Conservation (phyloP, 2,329 filamentous ascomycete genomes). For the Pyrenophora graminea region DNA sequence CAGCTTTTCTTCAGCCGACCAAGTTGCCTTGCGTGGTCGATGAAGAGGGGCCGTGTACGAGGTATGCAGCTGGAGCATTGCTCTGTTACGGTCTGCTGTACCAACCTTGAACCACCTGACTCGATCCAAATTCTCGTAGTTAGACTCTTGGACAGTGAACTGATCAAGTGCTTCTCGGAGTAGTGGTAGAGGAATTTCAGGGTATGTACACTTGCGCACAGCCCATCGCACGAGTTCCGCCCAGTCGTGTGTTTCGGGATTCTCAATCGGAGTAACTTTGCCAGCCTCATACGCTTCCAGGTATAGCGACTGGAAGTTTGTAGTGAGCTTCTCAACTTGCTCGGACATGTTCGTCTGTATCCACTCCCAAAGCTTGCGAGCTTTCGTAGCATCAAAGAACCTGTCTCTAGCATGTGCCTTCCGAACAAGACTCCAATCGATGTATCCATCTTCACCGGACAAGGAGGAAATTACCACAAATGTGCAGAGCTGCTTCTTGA, state of each 20-base stretch:
- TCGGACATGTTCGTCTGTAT: constrained; percentile 39
- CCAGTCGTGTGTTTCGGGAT: constrained; percentile 71
- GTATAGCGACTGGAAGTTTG: constrained; percentile 68
- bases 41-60: constrained; percentile 34
- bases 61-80: constrained; percentile 30
- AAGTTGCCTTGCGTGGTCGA: background rate
- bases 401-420: constrained; percentile 45
- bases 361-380: constrained; percentile 48
- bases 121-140: constrained; percentile 30
- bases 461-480: constrained; percentile 40
- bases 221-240: constrained; percentile 68
- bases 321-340: constrained; percentile 61
- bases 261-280: constrained; percentile 64
- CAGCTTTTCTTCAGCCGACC: constrained; percentile 13
- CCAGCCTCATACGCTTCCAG: constrained; percentile 67
- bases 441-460: constrained; percentile 41
- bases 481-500: constrained; percentile 40
- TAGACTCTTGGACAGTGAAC: constrained; percentile 35
- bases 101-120: constrained; percentile 32
- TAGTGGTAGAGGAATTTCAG: constrained; percentile 31
- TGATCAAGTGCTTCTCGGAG: constrained; percentile 25
- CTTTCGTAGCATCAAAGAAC: constrained; percentile 37
- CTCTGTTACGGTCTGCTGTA: constrained; percentile 29
- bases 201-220: constrained; percentile 49
- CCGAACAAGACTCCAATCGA: constrained; percentile 51